phyloP scores from a whole-genome alignment of 768 basidiomycete species.

The Trametes cingulata region DNA sequence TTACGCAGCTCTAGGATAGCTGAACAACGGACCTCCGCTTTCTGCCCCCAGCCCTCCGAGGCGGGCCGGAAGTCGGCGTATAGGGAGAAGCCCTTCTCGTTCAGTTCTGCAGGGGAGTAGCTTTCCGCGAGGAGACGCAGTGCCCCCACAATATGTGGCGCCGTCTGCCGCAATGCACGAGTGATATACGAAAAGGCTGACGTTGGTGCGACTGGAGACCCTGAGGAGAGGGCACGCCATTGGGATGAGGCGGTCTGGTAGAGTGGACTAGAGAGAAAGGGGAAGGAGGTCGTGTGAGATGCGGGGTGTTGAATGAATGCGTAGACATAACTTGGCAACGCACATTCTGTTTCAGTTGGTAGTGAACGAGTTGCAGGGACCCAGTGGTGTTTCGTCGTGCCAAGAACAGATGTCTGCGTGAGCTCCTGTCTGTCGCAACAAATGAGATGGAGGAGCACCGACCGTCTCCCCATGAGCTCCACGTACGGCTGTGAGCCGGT shows the following conservation, averaged over 20 bases:
- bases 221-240: conserved; percentile 83
- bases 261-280: conserved; percentile 59
- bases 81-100: conserved; percentile 67
- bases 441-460: conserved; percentile 20
- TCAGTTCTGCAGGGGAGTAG: conserved; percentile 58
- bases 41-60: conserved; percentile 82
- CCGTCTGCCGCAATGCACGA: conserved; percentile 75
- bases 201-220: conserved; percentile 67
- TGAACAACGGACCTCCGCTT: conserved; percentile 69
- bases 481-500: conserved; percentile 78
- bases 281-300: neutral
- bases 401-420: neutral
- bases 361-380: neutral
- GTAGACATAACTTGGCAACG: conserved; percentile 4
- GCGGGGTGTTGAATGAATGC: neutral
- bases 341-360: conserved; percentile 11
- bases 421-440: conserved; percentile 3
- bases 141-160: conserved; percentile 76
- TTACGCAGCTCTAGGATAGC: conserved; percentile 62
- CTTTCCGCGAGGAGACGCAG: conserved; percentile 66
- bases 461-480: conserved; percentile 81
- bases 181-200: conserved; percentile 85
- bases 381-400: neutral
- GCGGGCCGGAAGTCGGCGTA: conserved; percentile 88
- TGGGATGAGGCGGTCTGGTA: conserved; percentile 63